Conservation (phyloP, 176 grass and related monocot genomes). For the sorghum (Sorghum bicolor) region Sorghum_bicolor_NCBIv3 NC_012874.2:68986001-68986500, state of each 20-base stretch:
- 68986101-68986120: slow-evolving; percentile 35
- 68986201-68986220: background rate
- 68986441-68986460: background rate
- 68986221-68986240: slow-evolving; percentile 6
- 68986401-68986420: background rate
- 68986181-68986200: slow-evolving; percentile 19
- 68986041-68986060: background rate
- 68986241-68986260: background rate
- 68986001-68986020: background rate
- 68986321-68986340: background rate
- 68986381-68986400: background rate
- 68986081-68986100: slow-evolving; percentile 50
- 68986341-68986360: background rate
- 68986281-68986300: slow-evolving; percentile 1
- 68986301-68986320: background rate
- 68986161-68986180: background rate
- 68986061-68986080: slow-evolving; percentile 40
- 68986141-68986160: slow-evolving; percentile 17
- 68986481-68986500: background rate
- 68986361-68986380: background rate
- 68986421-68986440: background rate
- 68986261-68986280: background rate
- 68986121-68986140: slow-evolving; percentile 44
- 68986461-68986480: background rate
- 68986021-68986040: background rate